phyloP scores from a whole-genome alignment of 768 basidiomycete genomes.

The Lactarius indigo region DNA sequence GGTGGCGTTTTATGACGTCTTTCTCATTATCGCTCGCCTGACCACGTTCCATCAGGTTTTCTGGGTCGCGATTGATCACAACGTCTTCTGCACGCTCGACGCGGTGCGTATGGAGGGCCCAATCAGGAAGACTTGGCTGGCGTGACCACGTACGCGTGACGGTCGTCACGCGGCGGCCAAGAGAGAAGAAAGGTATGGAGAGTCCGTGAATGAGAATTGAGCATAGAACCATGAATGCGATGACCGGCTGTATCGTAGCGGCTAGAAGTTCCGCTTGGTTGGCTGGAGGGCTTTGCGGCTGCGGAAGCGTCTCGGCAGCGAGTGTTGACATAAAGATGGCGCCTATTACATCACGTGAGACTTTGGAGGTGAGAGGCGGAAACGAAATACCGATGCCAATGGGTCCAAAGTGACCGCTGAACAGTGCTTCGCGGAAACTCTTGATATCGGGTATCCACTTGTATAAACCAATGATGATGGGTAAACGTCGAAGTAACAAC shows the following conservation, averaged over 20 bases:
- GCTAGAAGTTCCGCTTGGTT: slow-evolving; percentile 64
- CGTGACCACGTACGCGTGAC: slow-evolving; percentile 90
- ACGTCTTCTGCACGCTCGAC: slow-evolving; percentile 73
- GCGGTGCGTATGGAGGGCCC: slow-evolving; percentile 73
- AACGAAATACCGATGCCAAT: slow-evolving; percentile 62
- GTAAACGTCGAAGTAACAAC: slow-evolving; percentile 79
- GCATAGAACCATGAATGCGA: slow-evolving; percentile 90
- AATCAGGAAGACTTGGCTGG: slow-evolving; percentile 64
- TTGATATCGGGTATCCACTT: slow-evolving; percentile 96
- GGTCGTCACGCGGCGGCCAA: slow-evolving; percentile 87
- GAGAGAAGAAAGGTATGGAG: slow-evolving; percentile 92
- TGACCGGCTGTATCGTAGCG: slow-evolving; percentile 84
- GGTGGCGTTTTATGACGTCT: not conserved
- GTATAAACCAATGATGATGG: slow-evolving; percentile 79
- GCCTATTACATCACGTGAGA: slow-evolving; percentile 40
- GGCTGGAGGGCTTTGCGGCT: slow-evolving; percentile 42
- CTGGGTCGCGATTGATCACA: slow-evolving; percentile 77
- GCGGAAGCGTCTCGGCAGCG: slow-evolving; percentile 59
- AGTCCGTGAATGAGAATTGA: slow-evolving; percentile 87
- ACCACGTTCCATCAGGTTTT: slow-evolving; percentile 49
- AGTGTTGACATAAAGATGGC: slow-evolving; percentile 92
- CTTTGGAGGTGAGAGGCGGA: not conserved
- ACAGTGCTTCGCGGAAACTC: slow-evolving; percentile 88
- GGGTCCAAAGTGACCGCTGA: slow-evolving; percentile 94
- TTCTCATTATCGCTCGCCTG: slow-evolving; percentile 31